A percentile compares a stretch with the other conserved stretches of the same genome.
Conservation (phyloP, 371 early-diverging fungal species). For the Zychaea mexicana region DNA sequence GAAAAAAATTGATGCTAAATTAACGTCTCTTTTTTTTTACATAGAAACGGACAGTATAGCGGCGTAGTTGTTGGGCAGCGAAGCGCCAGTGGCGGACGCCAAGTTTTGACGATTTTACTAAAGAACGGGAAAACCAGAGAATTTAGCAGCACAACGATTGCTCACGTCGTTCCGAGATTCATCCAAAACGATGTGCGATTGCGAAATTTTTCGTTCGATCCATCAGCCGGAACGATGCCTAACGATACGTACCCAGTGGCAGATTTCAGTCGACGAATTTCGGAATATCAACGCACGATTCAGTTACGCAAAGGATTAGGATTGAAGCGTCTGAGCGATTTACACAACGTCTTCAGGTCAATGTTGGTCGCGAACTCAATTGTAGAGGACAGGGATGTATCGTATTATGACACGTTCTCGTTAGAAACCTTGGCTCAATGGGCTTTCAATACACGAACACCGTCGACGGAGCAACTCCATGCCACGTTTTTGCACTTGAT, state of each 20-base stretch:
- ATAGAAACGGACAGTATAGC: constrained; percentile 44
- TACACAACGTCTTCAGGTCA: constrained; percentile 26
- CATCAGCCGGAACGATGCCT: neutral
- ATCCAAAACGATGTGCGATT: neutral
- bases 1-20: too few relatives aligned
- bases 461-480: constrained; percentile 40
- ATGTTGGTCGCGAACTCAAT: too few relatives aligned
- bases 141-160: constrained; percentile 25
- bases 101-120: constrained; percentile 41
- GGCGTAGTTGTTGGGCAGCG: constrained; percentile 49
- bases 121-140: constrained; percentile 36
- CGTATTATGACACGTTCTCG: too few relatives aligned
- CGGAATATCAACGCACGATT: constrained; percentile 28
- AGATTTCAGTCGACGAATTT: constrained; percentile 27
- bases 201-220: constrained; percentile 7
- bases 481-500: constrained; percentile 64
- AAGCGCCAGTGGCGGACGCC: constrained; percentile 45
- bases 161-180: neutral
- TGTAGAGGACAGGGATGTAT: too few relatives aligned
- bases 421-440: constrained; percentile 38
- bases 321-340: constrained; percentile 13
- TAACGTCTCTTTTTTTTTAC: too few relatives aligned
- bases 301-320: constrained; percentile 8
- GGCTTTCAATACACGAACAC: constrained; percentile 18
- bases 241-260: constrained; percentile 12